phyloP scores from a whole-genome alignment of 257 asterid species.

The Voacanga thouarsii region DNA sequence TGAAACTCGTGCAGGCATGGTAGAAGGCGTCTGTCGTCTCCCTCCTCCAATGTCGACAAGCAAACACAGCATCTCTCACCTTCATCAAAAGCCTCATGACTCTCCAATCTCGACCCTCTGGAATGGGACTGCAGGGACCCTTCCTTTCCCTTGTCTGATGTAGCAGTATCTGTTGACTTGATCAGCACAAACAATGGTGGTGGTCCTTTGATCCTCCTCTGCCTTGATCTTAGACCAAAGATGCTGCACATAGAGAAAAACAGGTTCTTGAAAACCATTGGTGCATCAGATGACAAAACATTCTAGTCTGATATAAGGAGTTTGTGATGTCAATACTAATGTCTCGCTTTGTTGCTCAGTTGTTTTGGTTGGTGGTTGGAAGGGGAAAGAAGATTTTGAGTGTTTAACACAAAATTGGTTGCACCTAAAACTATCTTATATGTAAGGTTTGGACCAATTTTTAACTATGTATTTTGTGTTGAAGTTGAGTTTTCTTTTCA shows the following conservation, averaged over 20 bases:
- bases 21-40: conserved; percentile 20
- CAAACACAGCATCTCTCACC: conserved; percentile 33
- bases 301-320: conserved; percentile 4
- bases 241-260: conserved; percentile 22
- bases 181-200: conserved; percentile 4
- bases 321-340: neutral
- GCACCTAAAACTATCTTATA: conserved; percentile 13
- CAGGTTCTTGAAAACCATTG: conserved; percentile 37
- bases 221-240: conserved; percentile 16
- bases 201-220: conserved; percentile 5
- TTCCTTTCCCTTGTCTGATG: neutral
- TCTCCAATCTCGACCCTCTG: conserved; percentile 18
- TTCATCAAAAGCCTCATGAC: conserved; percentile 6
- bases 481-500: neutral
- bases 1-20: conserved; percentile 47
- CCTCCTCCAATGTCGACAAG: conserved; percentile 31
- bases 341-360: conserved; percentile 22
- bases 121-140: neutral
- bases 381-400: conserved; percentile 27
- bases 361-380: conserved; percentile 37
- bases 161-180: neutral
- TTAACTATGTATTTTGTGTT: neutral
- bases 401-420: conserved; percentile 27
- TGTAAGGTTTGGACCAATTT: neutral
- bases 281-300: neutral